Conservation (phyloP, 345 rosid species). For the Corchorus olitorius region DNA sequence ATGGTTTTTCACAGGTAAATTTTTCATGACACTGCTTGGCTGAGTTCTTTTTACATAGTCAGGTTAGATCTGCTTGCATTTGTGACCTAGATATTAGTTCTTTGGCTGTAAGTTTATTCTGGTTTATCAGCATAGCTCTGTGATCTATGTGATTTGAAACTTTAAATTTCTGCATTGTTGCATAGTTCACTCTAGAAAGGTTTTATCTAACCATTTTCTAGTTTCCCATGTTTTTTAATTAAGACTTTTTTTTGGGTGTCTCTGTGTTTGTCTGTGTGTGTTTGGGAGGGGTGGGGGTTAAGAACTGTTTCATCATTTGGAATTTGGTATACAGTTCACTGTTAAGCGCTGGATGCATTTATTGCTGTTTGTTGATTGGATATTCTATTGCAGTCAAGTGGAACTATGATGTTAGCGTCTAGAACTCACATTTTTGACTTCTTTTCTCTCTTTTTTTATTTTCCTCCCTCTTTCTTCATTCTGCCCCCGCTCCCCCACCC, state of each 20-base stretch:
- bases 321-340: neutral
- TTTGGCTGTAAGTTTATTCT: neutral
- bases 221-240: neutral
- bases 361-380: neutral
- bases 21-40: slow-evolving; percentile 7
- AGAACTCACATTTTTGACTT: neutral
- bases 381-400: neutral
- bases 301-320: neutral
- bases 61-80: neutral
- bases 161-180: neutral
- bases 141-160: neutral
- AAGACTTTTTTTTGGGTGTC: neutral
- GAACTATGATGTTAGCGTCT: neutral
- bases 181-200: neutral
- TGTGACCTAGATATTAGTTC: neutral
- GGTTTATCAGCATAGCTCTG: neutral
- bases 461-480: neutral
- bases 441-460: neutral
- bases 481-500: neutral
- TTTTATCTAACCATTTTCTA: neutral
- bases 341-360: neutral
- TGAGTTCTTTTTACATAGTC: neutral
- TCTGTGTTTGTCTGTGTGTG: no score
- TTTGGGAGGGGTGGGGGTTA: neutral
- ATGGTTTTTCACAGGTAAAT: slow-evolving; percentile 28